Evolutionary conservation across 2,329 filamentous ascomycete species (phyloP).

Genomic region (Aureobasidium vineae): DNA sequence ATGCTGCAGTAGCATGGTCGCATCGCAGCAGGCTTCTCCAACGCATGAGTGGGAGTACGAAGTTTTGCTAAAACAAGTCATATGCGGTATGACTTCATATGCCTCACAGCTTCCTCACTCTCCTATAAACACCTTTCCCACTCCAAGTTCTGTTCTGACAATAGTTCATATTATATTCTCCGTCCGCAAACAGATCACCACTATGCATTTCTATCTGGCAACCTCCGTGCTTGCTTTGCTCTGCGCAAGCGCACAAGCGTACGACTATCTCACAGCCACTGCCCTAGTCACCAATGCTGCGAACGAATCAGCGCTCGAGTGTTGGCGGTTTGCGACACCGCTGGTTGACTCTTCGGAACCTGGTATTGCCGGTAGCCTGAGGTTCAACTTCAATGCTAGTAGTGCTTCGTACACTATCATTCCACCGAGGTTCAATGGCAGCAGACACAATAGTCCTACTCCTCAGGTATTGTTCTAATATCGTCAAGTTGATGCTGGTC

Average conservation of each 20-base stretch:
- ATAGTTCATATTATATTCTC: not conserved
- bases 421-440: slow-evolving; percentile 39
- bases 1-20: slow-evolving; percentile 12
- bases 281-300: slow-evolving; percentile 37
- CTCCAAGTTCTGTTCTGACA: not conserved
- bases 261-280: slow-evolving; percentile 36
- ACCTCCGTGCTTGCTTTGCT: not conserved
- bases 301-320: slow-evolving; percentile 39
- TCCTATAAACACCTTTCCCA: not conserved
- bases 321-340: slow-evolving; percentile 38
- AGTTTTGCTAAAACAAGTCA: slow-evolving; percentile 3
- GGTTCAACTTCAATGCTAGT: slow-evolving; percentile 33
- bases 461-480: slow-evolving; percentile 32
- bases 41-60: not conserved
- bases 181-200: not conserved
- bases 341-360: slow-evolving; percentile 35
- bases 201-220: slow-evolving; percentile 11
- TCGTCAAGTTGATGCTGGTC: not conserved
- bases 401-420: slow-evolving; percentile 37
- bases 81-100: slow-evolving; percentile 14
- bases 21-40: not conserved
- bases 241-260: not conserved
- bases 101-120: not conserved
- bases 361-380: slow-evolving; percentile 34
- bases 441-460: slow-evolving; percentile 38